Conservation (phyloP, 176 grass and related monocot genomes). For the Rhynchospora breviuscula region DNA sequence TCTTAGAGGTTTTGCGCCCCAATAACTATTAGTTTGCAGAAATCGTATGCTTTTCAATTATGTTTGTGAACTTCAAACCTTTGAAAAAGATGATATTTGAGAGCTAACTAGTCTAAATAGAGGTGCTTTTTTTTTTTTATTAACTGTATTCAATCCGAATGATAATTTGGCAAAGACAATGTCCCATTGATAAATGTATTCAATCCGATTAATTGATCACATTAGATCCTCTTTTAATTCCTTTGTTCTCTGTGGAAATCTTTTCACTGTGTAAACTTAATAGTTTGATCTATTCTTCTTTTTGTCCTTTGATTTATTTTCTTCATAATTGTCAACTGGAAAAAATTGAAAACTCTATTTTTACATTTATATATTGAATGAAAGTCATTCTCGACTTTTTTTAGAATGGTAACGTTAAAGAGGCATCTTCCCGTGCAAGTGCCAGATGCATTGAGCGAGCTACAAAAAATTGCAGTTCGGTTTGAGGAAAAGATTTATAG, state of each 20-base stretch:
- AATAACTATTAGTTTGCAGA: background rate
- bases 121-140: background rate
- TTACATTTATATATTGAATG: background rate
- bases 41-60: background rate
- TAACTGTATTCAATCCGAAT: no score
- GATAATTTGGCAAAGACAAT: background rate
- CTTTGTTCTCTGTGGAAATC: background rate
- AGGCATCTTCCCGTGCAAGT: conserved; percentile 55
- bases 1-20: background rate
- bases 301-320: background rate
- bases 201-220: background rate
- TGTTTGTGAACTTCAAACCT: background rate
- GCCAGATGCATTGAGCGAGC: conserved; percentile 48
- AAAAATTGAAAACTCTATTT: background rate
- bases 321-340: background rate
- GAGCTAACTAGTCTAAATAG: background rate
- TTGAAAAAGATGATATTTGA: background rate
- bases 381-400: background rate
- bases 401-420: conserved; percentile 73
- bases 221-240: background rate
- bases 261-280: background rate
- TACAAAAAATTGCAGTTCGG: conserved; percentile 50
- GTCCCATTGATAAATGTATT: background rate
- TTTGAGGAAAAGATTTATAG: conserved; percentile 78
- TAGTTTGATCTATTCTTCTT: background rate